These are phyloP conservation scores for Lactarius hatsudake DNA, from an alignment of 768 basidiomycete genomes.

Conservation along the genomic window DNA sequence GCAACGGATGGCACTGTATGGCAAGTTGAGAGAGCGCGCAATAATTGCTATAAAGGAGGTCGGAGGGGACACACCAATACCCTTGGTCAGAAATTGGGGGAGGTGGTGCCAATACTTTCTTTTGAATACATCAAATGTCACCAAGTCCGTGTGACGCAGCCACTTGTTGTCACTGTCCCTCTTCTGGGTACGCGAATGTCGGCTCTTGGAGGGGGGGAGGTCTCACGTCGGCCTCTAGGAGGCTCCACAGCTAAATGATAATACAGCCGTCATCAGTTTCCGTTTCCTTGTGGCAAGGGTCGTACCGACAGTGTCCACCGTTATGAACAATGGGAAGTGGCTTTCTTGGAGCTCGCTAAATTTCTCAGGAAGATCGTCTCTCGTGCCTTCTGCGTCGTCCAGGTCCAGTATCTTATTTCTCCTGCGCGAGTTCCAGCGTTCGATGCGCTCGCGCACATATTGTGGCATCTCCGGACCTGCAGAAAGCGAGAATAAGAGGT, in stretches of 20 bases:
- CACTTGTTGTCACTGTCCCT: neutral
- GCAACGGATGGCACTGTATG: conserved; percentile 57
- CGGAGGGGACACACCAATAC: conserved; percentile 42
- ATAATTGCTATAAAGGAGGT: neutral
- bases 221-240: conserved; percentile 48
- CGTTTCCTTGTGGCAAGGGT: neutral
- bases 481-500: conserved; percentile 47
- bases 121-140: conserved; percentile 50
- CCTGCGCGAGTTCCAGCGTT: conserved; percentile 22
- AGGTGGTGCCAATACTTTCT: conserved; percentile 60
- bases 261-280: neutral
- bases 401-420: conserved; percentile 36
- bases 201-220: neutral
- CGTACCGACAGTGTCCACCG: conserved; percentile 53
- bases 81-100: conserved; percentile 47
- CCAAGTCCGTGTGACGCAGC: conserved; percentile 11
- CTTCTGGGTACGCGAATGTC: conserved; percentile 7
- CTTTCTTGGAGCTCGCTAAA: conserved; percentile 56
- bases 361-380: conserved; percentile 46
- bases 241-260: conserved; percentile 42
- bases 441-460: conserved; percentile 38
- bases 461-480: conserved; percentile 37
- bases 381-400: conserved; percentile 44
- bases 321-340: conserved; percentile 70
- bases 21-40: neutral